These are phyloP conservation scores for Fraxinus cuspidata DNA, from an alignment of 257 asterid species.

Conservation along the genomic window DNA sequence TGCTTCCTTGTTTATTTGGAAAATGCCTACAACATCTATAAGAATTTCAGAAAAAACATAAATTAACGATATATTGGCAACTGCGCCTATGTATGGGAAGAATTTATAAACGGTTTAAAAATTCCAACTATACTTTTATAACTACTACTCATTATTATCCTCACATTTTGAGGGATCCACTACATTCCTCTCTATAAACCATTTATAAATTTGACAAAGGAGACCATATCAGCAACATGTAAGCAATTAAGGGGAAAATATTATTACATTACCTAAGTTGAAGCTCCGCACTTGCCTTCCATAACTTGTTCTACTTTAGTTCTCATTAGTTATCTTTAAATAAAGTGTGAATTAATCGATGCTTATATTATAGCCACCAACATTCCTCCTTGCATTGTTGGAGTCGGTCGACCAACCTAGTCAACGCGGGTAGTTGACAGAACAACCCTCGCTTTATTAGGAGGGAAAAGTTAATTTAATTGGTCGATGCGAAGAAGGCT, in stretches of 20 bases:
- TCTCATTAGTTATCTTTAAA: background rate
- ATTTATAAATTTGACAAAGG: too few relatives aligned
- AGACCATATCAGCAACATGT: background rate
- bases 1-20: background rate
- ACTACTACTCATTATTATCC: background rate
- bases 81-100: background rate
- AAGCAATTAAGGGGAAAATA: background rate
- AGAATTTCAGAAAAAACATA: background rate
- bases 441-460: too few relatives aligned
- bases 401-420: too few relatives aligned
- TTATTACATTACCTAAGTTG: background rate
- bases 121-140: background rate
- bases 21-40: background rate
- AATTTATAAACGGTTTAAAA: too few relatives aligned
- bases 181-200: background rate
- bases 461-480: too few relatives aligned
- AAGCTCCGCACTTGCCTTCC: background rate
- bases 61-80: background rate
- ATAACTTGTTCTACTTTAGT: background rate
- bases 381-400: too few relatives aligned
- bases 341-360: background rate
- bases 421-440: too few relatives aligned
- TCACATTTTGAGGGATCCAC: background rate
- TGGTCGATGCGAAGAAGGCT: too few relatives aligned
- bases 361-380: too few relatives aligned